Percentiles rank a stretch among this genome's conserved stretches.
These are phyloP conservation scores for Hymenoscyphus fructigenus DNA, from an alignment of 2,329 filamentous ascomycete species.

Conservation along the genomic window DNA sequence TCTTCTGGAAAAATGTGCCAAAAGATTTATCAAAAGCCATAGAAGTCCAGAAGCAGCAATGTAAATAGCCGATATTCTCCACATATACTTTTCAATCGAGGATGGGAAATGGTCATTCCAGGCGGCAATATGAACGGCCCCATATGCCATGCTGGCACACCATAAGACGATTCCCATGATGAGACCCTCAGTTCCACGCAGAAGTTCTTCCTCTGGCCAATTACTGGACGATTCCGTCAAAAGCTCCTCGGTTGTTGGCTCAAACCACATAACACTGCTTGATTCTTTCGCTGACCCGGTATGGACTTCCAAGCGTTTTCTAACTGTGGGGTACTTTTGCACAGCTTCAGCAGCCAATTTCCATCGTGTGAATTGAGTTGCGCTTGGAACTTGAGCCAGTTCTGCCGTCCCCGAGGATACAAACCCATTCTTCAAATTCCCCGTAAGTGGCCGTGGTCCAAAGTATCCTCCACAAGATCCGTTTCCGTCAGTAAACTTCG, in stretches of 20 bases:
- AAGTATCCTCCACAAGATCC: background rate
- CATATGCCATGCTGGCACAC: slow-evolving; percentile 17
- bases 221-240: slow-evolving; percentile 10
- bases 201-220: slow-evolving; percentile 16
- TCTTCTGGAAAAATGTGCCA: background rate
- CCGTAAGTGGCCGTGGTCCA: background rate
- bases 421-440: background rate
- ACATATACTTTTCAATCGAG: slow-evolving; percentile 10
- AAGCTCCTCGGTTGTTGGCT: slow-evolving; percentile 8
- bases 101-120: slow-evolving; percentile 22
- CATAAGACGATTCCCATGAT: slow-evolving; percentile 14
- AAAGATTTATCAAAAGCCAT: slow-evolving; percentile 13
- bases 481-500: background rate
- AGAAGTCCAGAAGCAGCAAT: slow-evolving; percentile 14
- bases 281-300: background rate
- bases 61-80: slow-evolving; percentile 14
- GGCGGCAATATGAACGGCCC: slow-evolving; percentile 16
- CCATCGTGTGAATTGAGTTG: background rate
- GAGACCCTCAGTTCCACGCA: slow-evolving; percentile 15
- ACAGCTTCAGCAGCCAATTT: background rate
- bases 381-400: background rate
- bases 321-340: background rate
- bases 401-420: background rate
- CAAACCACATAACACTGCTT: background rate
- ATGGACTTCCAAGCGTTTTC: background rate